Base-by-base conservation (phyloP, 2,329 filamentous ascomycete genomes). In the Talaromyces sp. region DNA sequence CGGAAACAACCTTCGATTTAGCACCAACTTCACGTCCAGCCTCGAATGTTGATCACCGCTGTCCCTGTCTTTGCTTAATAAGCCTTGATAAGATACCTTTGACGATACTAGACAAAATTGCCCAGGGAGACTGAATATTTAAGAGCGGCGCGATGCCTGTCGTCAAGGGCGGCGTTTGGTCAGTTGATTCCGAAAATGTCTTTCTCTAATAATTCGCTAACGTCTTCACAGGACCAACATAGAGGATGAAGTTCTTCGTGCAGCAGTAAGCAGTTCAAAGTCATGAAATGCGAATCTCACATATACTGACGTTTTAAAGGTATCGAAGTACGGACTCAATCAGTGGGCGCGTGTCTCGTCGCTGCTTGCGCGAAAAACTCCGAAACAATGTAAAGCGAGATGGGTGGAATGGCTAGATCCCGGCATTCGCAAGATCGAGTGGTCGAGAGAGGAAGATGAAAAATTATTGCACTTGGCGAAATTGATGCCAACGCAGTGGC, bases 401-500 rank as follows among this genome's bases (percentile, higher is more conserved):
- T 99, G 95, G 95, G 89, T 90, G 76, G 94, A 99, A 85, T 99
- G 95, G 94, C 87, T 99, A 70, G 95, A 99, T 75, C 95, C 95
- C 22, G 92, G 91, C 76, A 98, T 99, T 82, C 91, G 94, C 75
- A 99, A 99, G 84, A 95, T 96, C 72, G 95, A 99, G 82, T 99
- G 95, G 94, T 97, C 92, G 76, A 91, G 95, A 75, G 95, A 99
- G 79, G 95, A 99, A 78, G 95, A 99, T 78, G 95, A 99, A 83
- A 97, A 96, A 82, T 85, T 99, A 67, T 81, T 99, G 73, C 95
- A 98, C 75, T 85, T 99, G 74, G 95, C 95, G 68, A 99, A 98
- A 85, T 85, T 99, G 81, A 97, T 99, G 90, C 95, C 95, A 65
- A 98, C 94, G 33, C 95, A 99, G 86, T 99, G 95, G 95, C 90